Conservation (phyloP, 164 flowering plant species). For the Magnolia kwangsiensis region DNA sequence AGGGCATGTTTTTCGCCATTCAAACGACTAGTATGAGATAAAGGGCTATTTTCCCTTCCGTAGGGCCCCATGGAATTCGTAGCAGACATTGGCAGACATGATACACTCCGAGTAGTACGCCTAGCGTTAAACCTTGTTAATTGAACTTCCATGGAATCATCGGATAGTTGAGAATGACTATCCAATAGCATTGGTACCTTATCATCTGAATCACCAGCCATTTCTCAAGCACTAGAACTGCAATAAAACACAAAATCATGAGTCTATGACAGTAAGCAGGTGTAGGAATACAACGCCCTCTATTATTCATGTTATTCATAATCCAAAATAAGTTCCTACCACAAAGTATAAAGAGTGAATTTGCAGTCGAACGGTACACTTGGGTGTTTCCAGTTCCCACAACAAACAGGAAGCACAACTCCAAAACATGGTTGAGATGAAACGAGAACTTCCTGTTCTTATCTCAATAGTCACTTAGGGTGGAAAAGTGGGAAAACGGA, state of each 20-base stretch:
- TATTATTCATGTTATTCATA: too few species aligned
- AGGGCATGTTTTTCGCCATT: conserved; percentile 39
- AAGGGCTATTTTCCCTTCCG: conserved; percentile 25
- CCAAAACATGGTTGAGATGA: too few species aligned
- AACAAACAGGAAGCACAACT: too few species aligned
- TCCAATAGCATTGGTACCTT: conserved; percentile 57
- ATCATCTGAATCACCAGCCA: conserved; percentile 54
- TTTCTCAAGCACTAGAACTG: conserved; percentile 20
- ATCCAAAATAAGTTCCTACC: too few species aligned
- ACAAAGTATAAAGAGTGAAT: too few species aligned
- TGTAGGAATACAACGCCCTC: too few species aligned
- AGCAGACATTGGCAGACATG: conserved; percentile 33
- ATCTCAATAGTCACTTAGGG: too few species aligned
- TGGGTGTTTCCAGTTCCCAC: too few species aligned
- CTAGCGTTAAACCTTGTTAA: conserved; percentile 13
- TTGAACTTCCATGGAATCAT: conserved; percentile 23
- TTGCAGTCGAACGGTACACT: too few species aligned
- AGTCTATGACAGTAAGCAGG: neutral
- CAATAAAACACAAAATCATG: neutral
- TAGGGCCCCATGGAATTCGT: conserved; percentile 37
- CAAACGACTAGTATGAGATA: conserved; percentile 65
- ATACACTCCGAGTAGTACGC: conserved; percentile 11
- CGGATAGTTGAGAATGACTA: conserved; percentile 15
- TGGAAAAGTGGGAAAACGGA: too few species aligned
- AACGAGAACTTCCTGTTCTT: too few species aligned